Conservation (phyloP, 495 filamentous ascomycete species). For the Apiosordaria backusii region DNA sequence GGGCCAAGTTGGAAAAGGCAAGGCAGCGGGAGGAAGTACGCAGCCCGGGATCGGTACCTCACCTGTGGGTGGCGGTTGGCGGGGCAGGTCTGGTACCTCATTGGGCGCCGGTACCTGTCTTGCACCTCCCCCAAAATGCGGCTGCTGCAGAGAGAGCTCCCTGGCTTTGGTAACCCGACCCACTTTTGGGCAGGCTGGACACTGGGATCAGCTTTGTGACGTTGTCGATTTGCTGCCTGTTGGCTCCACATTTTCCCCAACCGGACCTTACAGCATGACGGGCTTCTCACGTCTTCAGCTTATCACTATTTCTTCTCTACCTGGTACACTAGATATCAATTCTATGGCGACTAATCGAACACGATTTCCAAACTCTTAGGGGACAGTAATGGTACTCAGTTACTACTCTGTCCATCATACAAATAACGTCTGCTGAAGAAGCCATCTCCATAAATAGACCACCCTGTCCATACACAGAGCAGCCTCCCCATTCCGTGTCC, state of each 20-base stretch:
- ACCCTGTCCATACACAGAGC: no score
- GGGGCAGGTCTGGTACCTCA: conserved; percentile 12
- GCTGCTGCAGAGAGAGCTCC: conserved; percentile 8
- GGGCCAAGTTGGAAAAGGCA: conserved; percentile 14
- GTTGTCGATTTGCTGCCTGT: conserved; percentile 39
- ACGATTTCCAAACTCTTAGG: no score
- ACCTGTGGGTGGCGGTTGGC: not conserved
- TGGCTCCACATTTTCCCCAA: conserved; percentile 10
- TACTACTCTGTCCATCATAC: no score
- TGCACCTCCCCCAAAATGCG: conserved; percentile 3
- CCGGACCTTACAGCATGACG: conserved; percentile 2
- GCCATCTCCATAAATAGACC: no score
- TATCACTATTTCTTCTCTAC: no score
- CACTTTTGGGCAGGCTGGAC: conserved; percentile 18
- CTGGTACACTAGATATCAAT: not conserved
- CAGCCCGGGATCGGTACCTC: conserved; percentile 11
- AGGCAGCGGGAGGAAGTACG: conserved; percentile 21
- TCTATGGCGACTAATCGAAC: not conserved
- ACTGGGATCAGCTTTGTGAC: conserved; percentile 25
- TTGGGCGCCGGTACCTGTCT: conserved; percentile 14
- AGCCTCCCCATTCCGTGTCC: no score
- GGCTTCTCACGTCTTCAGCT: not conserved
- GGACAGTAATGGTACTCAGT: no score
- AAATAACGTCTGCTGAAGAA: no score
- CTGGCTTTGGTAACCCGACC: conserved; percentile 1